Evolutionary conservation across 2,329 filamentous ascomycete species (phyloP).

Genomic region (Alternaria ethzedia): DNA sequence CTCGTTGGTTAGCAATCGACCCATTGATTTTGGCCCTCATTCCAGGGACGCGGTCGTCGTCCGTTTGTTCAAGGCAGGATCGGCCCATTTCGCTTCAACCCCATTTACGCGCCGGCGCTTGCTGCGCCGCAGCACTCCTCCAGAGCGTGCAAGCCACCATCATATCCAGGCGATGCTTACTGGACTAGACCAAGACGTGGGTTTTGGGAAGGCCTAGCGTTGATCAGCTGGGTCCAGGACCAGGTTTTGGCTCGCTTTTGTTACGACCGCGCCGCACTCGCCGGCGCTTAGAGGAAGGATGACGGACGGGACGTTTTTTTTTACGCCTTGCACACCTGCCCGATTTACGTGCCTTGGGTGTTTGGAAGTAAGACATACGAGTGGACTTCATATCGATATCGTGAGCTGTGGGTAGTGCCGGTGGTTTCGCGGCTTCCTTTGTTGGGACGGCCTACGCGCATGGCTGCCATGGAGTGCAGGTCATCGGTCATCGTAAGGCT

Average conservation of each 20-base stretch:
- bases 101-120: slow-evolving; percentile 12
- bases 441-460: background rate
- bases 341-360: background rate
- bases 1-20: background rate
- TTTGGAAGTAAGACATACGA: slow-evolving; percentile 10
- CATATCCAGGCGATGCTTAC: background rate
- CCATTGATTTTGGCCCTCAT: slow-evolving; percentile 14
- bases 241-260: background rate
- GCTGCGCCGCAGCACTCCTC: slow-evolving; percentile 4
- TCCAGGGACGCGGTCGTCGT: slow-evolving; percentile 4
- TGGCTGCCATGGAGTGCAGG: background rate
- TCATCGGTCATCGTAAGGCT: slow-evolving; percentile 1
- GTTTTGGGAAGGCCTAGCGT: background rate
- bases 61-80: slow-evolving; percentile 10
- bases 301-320: slow-evolving; percentile 3
- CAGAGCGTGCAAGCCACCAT: slow-evolving; percentile 4
- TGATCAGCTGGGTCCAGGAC: slow-evolving; percentile 1
- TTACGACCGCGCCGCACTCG: slow-evolving; percentile 1
- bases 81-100: slow-evolving; percentile 7
- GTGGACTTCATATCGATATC: background rate
- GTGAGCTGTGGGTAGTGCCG: background rate
- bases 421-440: background rate
- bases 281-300: slow-evolving; percentile 16
- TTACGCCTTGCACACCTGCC: slow-evolving; percentile 9
- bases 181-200: background rate